phyloP scores from a whole-genome alignment of 139 green algal genomes.

The Haematococcus sp. region DNA sequence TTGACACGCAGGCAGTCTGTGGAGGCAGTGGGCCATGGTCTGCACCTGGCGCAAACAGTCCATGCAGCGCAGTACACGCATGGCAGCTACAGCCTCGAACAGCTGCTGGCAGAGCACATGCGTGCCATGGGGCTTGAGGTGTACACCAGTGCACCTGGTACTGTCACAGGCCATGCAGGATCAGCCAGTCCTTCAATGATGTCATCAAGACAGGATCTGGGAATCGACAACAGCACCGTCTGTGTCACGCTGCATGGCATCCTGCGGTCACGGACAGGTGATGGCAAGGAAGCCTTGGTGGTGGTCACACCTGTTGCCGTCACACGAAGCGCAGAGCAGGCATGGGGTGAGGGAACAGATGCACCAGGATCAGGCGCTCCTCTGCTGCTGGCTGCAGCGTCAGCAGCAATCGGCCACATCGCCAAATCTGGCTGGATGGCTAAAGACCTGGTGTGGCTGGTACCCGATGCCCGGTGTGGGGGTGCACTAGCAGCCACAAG shows the following conservation, averaged over 20 bases:
- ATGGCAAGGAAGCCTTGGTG: conserved; percentile 65
- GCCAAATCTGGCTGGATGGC: conserved; percentile 50
- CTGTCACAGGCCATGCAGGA: not conserved
- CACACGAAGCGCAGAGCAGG: conserved; percentile 2
- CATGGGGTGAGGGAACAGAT: not conserved
- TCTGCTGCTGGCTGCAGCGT: not conserved
- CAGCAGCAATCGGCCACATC: not conserved
- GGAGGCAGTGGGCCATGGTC: too few relatives aligned
- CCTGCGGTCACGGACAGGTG: conserved; percentile 40
- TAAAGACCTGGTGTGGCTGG: conserved; percentile 71
- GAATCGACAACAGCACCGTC: not conserved
- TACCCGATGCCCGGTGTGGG: conserved; percentile 52
- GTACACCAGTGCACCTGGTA: not conserved
- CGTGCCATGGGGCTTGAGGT: not conserved
- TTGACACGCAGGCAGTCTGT: not conserved
- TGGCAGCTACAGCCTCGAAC: not conserved
- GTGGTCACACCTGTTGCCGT: conserved; percentile 53
- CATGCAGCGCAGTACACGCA: not conserved
- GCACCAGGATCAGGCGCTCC: not conserved
- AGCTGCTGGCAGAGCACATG: conserved; percentile 13
- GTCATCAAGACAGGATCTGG: too few relatives aligned
- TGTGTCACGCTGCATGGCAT: conserved; percentile 33
- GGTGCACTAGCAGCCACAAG: conserved; percentile 25
- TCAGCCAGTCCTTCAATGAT: too few relatives aligned
- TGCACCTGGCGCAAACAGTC: not conserved